These are phyloP conservation scores for Canna indica DNA, from an alignment of 176 grass and related monocot species.

Conservation along the genomic window DNA sequence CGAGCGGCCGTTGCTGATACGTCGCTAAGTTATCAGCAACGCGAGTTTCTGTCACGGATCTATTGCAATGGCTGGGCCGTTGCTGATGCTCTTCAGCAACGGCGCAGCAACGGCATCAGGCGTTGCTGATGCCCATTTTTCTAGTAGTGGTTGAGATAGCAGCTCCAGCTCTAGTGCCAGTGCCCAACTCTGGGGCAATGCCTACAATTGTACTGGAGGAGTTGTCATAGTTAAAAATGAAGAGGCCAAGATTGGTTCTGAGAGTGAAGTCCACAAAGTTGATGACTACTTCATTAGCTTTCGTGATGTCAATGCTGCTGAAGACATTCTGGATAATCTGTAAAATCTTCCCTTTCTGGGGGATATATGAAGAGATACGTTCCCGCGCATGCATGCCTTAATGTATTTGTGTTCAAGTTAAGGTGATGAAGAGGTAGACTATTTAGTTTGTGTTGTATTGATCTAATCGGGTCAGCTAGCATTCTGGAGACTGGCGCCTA, in stretches of 20 bases:
- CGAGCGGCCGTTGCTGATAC: too few relatives aligned
- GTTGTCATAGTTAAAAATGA: too few relatives aligned
- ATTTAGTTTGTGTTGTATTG: too few relatives aligned
- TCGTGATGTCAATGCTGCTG: constrained; percentile 68
- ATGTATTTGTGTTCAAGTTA: neutral
- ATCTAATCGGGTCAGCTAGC: constrained; percentile 54
- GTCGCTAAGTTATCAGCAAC: too few relatives aligned
- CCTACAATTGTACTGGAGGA: too few relatives aligned
- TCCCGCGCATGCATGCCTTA: constrained; percentile 40
- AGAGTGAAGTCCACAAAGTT: constrained; percentile 21
- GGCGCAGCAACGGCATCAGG: too few relatives aligned
- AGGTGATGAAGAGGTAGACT: neutral
- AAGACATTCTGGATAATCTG: constrained; percentile 83
- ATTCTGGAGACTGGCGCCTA: constrained; percentile 22
- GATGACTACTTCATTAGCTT: constrained; percentile 51
- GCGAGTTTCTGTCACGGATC: too few relatives aligned
- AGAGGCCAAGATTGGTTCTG: constrained; percentile 40
- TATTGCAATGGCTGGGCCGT: too few relatives aligned
- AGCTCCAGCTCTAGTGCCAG: too few relatives aligned
- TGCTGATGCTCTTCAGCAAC: too few relatives aligned
- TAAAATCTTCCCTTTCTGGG: constrained; percentile 85
- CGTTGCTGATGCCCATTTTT: too few relatives aligned
- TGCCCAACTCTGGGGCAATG: constrained; percentile 17
- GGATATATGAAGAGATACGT: constrained; percentile 65
- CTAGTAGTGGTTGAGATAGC: too few relatives aligned